These are phyloP conservation scores for Eutrema heterophyllum DNA, from an alignment of 345 rosid species.

Conservation along the genomic window DNA sequence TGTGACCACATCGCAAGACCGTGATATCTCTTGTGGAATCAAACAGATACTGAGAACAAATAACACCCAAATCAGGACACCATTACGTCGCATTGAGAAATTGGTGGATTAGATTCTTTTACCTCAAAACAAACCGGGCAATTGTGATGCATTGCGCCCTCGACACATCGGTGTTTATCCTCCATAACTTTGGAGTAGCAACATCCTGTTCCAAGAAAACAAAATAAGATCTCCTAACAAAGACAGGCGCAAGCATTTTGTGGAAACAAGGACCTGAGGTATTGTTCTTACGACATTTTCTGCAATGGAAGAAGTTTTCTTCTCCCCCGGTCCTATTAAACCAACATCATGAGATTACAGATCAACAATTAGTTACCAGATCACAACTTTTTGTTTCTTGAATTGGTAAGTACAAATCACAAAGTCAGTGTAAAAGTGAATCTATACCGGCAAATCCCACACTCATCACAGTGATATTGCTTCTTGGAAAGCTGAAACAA, in stretches of 20 bases:
- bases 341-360: conserved; percentile 3
- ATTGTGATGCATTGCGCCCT: conserved; percentile 70
- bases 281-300: conserved; percentile 44
- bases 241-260: neutral
- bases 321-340: conserved; percentile 48
- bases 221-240: neutral
- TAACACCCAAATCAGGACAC: neutral
- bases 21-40: conserved; percentile 60
- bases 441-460: conserved; percentile 56
- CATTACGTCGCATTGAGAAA: neutral
- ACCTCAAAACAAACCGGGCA: conserved; percentile 72
- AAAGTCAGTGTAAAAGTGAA: neutral
- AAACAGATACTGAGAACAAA: conserved; percentile 54
- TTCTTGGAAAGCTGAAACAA: conserved; percentile 45
- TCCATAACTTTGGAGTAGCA: conserved; percentile 50
- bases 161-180: conserved; percentile 57
- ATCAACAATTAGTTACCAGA: neutral
- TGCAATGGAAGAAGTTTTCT: conserved; percentile 57
- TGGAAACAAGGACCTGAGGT: neutral
- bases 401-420: neutral
- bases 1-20: conserved; percentile 70
- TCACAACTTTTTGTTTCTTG: neutral
- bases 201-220: conserved; percentile 39
- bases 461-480: conserved; percentile 55
- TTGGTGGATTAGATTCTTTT: neutral